Conservation (phyloP, 768 basidiomycete species). For the Calocybe gangraenosa region DNA sequence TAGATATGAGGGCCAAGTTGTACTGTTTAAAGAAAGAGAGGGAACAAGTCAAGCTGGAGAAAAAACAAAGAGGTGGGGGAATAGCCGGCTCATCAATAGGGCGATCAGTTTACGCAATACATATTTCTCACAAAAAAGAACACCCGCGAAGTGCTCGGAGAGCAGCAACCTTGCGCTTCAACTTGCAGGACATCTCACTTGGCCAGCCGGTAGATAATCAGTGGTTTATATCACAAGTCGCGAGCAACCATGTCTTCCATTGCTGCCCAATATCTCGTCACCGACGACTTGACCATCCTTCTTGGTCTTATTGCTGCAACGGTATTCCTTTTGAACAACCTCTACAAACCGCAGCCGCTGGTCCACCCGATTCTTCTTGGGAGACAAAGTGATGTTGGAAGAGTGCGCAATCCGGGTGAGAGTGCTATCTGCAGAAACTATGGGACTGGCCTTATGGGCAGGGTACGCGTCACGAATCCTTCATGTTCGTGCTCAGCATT, state of each 20-base stretch:
- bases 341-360: conserved; percentile 78
- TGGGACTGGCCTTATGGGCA: conserved; percentile 77
- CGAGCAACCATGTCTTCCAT: conserved; percentile 20
- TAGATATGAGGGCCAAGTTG: background rate
- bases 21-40: background rate
- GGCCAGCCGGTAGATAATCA: too few relatives aligned
- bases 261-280: conserved; percentile 57
- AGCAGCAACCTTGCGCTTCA: too few relatives aligned
- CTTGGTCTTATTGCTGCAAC: conserved; percentile 73
- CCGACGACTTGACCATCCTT: conserved; percentile 77
- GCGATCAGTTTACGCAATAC: conserved; percentile 12
- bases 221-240: background rate
- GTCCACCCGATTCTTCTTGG: conserved; percentile 94
- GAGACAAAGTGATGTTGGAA: conserved; percentile 84
- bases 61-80: conserved; percentile 3
- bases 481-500: too few relatives aligned
- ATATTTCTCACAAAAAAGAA: conserved; percentile 1
- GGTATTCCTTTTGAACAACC: conserved; percentile 70
- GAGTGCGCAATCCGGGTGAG: conserved; percentile 75
- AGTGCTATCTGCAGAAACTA: conserved; percentile 91
- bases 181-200: too few relatives aligned
- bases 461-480: conserved; percentile 46
- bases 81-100: background rate
- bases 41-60: background rate
- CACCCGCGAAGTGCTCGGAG: too few relatives aligned